Evolutionary conservation across 202 grass and related monocot species (phyloP), one percentile per base, ranked within the genome.

Genomic region (Dendrocalamus latiflorus): DNA sequence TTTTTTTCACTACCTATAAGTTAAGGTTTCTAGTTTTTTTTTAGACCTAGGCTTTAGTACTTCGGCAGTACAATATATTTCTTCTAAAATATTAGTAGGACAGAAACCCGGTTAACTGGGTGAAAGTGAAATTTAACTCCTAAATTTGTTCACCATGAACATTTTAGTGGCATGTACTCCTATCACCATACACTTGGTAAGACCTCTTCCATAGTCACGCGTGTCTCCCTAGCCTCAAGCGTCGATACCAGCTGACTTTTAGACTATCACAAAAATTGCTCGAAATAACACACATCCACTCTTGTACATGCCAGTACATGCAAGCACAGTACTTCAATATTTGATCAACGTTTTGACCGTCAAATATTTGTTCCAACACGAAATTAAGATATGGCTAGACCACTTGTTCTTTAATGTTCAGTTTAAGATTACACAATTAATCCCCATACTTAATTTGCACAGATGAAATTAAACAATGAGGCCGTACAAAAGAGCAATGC

Each of bases 341-440:
- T 66, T 72, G n/a, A 73, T 80, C 43, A 71, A 63, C 41, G 34
- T 81, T 78, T 81, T 76, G 80, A 79, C 67, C 86, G 18, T 17
- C 43, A 34, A 73, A 3, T 11, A 7, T 26, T 25, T 41, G 20
- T 50, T 20, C 47, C 28, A 55, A 14, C 51, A 61, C 41, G 21
- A 61, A 68, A 33, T 25, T 26, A 37, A 57, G 18, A 13, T 45
- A 33, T 17, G 60, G 30, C 36, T 9, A 14, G 34, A 61, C 42
- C 22, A 28, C 28, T 11, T 39, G 15, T 18, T 5, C 4, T 11
- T 77, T n/a, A n/a, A n/a, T n/a, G n/a, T n/a, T n/a, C n/a, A n/a
- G n/a, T n/a, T n/a, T 45, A 58, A 36, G 65, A 62, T 56, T 33
- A 24, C 67, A 71, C 51, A 30, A 9, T 47, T 24, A 30, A 58